phyloP scores from a whole-genome alignment of 331 rosid species.

The Quercus lobata region DNA sequence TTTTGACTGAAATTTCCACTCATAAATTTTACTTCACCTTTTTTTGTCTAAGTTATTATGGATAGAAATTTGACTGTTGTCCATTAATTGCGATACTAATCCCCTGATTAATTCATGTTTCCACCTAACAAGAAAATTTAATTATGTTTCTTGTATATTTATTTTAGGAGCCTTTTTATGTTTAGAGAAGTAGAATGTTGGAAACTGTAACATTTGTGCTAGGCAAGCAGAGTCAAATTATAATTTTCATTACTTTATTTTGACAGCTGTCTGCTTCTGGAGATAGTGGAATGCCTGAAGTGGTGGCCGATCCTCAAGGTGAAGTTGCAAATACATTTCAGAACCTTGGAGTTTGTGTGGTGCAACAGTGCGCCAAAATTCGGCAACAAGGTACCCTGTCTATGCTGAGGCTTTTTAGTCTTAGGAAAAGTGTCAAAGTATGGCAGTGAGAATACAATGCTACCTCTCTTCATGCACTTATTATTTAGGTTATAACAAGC shows the following conservation, averaged over 20 bases:
- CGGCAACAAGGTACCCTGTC: slow-evolving; percentile 86
- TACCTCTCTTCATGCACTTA: not conserved
- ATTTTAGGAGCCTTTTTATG: not conserved
- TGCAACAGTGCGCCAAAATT: slow-evolving; percentile 97
- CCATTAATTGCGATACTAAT: not conserved
- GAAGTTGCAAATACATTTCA: slow-evolving; percentile 88
- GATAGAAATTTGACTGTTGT: not conserved
- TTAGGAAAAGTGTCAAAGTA: slow-evolving; percentile 14
- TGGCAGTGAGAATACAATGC: not conserved
- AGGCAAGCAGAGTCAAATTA: not conserved
- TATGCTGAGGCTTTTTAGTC: not conserved
- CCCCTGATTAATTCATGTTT: not conserved
- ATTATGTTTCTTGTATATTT: no score
- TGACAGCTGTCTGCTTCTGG: slow-evolving; percentile 93
- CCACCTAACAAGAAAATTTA: no score
- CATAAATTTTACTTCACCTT: not conserved
- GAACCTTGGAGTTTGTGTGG: slow-evolving; percentile 84
- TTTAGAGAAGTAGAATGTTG: not conserved
- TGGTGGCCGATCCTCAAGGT: slow-evolving; percentile 86
- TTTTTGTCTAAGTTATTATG: not conserved
- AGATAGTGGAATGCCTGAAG: slow-evolving; percentile 96
- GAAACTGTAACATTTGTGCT: slow-evolving; percentile 18
- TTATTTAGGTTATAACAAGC: not conserved
- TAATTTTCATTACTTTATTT: slow-evolving; percentile 14
- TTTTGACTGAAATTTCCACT: no score